Conservation (phyloP, 768 basidiomycete genomes). For the Suillus cothurnatus region DNA sequence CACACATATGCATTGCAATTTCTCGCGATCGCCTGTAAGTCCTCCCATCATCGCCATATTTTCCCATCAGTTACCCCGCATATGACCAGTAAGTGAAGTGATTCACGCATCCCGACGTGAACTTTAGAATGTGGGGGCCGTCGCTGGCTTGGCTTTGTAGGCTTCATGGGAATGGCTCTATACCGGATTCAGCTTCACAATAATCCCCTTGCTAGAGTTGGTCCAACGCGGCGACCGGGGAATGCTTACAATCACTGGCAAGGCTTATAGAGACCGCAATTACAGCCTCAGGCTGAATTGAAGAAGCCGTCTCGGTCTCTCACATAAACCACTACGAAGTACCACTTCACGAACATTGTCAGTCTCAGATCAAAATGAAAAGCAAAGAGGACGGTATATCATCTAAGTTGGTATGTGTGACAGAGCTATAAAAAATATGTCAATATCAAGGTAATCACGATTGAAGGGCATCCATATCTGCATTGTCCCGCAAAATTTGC, state of each 20-base stretch:
- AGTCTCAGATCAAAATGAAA: background rate
- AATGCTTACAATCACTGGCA: background rate
- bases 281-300: background rate
- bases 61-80: background rate
- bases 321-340: background rate
- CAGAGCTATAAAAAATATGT: background rate
- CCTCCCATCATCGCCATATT: background rate
- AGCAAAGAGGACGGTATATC: background rate
- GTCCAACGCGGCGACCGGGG: background rate
- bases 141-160: background rate
- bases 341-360: background rate
- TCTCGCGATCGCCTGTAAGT: background rate
- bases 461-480: background rate
- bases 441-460: background rate
- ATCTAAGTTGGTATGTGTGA: constrained; percentile 2
- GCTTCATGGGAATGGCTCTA: background rate
- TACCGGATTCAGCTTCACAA: background rate
- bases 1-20: background rate
- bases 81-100: background rate
- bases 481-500: background rate
- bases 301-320: too few species aligned
- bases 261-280: background rate
- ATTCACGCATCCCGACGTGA: background rate
- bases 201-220: background rate
- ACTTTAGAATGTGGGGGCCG: background rate